phyloP scores from a whole-genome alignment of 2,329 filamentous ascomycete species.

The Tolypocladium amazonense region DNA sequence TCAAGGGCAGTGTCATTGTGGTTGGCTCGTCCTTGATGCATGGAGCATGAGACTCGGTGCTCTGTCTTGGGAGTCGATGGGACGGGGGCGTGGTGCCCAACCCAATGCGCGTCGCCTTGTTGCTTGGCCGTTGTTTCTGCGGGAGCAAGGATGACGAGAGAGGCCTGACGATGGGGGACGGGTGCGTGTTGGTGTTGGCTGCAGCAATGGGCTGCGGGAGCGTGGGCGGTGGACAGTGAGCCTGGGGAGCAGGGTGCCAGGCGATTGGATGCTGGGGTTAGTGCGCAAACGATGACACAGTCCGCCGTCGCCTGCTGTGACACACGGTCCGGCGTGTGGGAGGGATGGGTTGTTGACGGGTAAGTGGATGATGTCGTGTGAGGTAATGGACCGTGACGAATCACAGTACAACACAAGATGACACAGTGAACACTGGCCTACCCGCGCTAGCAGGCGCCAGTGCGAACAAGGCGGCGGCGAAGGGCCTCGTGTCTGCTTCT shows the following conservation, averaged over 20 bases:
- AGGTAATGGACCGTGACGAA: background rate
- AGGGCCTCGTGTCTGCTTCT: background rate
- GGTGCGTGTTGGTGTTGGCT: background rate
- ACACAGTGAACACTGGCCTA: background rate
- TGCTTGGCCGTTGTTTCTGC: background rate
- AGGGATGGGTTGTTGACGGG: background rate
- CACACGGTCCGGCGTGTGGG: slow-evolving; percentile 2
- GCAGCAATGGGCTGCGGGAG: slow-evolving; percentile 2
- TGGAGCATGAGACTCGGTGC: slow-evolving; percentile 7
- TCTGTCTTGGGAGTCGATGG: slow-evolving; percentile 2
- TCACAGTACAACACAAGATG: background rate
- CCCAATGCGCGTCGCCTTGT: background rate
- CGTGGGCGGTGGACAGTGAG: slow-evolving; percentile 2
- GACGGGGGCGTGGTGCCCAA: slow-evolving; percentile 1
- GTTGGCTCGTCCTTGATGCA: slow-evolving; percentile 21
- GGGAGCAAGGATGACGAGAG: background rate
- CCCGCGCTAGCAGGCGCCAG: background rate
- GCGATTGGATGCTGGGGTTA: slow-evolving; percentile 3
- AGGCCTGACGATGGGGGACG: background rate
- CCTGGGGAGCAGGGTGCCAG: background rate
- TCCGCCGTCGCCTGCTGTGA: slow-evolving; percentile 4
- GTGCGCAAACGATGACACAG: slow-evolving; percentile 6
- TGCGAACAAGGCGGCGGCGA: background rate
- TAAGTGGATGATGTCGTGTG: background rate
- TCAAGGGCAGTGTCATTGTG: slow-evolving; percentile 22